Percentiles rank a stretch among this genome's conserved stretches.
phyloP scores from a whole-genome alignment of 192 early-diverging fungal species.

The Phlyctochytrium planicorne region DNA sequence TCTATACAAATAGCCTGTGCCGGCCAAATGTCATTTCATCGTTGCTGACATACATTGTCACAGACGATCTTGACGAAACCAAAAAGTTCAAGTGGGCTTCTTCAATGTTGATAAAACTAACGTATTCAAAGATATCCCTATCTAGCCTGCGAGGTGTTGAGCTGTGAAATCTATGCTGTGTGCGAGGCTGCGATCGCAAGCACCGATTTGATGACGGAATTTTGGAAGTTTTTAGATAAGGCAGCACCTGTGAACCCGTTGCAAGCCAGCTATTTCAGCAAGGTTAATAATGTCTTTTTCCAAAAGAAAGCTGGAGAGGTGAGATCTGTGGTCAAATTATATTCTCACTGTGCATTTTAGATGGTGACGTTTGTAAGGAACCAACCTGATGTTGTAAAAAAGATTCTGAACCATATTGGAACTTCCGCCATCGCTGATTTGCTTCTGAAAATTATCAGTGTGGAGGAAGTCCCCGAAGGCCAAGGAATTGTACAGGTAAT shows the following conservation, averaged over 20 bases:
- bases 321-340: conserved; percentile 5
- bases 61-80: conserved; percentile 78
- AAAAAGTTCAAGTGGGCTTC: conserved; percentile 71
- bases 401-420: conserved; percentile 81
- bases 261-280: conserved; percentile 88
- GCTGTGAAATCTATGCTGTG: conserved; percentile 76
- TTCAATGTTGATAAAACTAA: not conserved
- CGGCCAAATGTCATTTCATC: conserved; percentile 71
- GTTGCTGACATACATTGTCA: conserved; percentile 80
- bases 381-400: conserved; percentile 70
- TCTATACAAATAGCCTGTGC: conserved; percentile 56
- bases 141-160: conserved; percentile 74
- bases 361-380: conserved; percentile 83
- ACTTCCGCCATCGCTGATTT: conserved; percentile 89
- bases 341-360: conserved; percentile 36
- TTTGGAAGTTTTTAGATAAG: conserved; percentile 85
- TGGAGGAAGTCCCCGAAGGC: conserved; percentile 86
- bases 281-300: conserved; percentile 84
- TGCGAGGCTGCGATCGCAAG: conserved; percentile 73
- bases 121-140: conserved; percentile 71
- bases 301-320: conserved; percentile 87
- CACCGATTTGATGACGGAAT: conserved; percentile 69
- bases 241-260: conserved; percentile 71
- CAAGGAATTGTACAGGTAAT: conserved; percentile 78
- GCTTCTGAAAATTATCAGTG: conserved; percentile 87